These are phyloP conservation scores for Termitomyces bulborhizus DNA, from an alignment of 768 basidiomycete species.

Conservation along the genomic window DNA sequence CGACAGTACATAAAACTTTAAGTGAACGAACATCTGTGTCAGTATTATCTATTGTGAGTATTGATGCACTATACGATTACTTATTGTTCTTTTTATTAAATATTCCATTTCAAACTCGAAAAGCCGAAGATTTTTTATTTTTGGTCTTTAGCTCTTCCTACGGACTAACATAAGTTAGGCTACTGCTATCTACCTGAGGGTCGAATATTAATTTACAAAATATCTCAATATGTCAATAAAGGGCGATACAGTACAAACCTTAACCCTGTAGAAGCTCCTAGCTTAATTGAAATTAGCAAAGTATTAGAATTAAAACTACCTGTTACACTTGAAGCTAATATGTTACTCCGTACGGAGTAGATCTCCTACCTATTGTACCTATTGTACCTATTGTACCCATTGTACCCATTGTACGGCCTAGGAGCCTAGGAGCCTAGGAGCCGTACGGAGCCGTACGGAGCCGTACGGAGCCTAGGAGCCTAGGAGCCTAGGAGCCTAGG, in stretches of 20 bases:
- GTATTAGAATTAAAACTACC: not conserved
- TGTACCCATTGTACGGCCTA: too few relatives aligned
- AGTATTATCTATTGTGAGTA: not conserved
- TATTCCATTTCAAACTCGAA: constrained; percentile 1
- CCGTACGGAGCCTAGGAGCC: too few relatives aligned
- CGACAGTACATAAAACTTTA: not conserved
- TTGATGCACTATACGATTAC: constrained; percentile 1
- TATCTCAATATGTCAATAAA: not conserved
- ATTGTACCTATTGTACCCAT: too few relatives aligned
- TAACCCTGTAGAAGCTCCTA: not conserved
- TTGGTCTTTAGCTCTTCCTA: constrained; percentile 1
- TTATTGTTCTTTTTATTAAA: constrained; percentile 1
- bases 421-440: too few relatives aligned
- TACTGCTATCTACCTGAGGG: not conserved
- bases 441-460: too few relatives aligned
- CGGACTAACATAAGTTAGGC: not conserved
- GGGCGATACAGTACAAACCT: constrained; percentile 1
- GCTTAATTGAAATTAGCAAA: not conserved
- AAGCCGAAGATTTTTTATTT: constrained; percentile 1
- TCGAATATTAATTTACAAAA: not conserved
- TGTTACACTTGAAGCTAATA: not conserved
- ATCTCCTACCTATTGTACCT: too few relatives aligned
- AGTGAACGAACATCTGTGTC: not conserved
- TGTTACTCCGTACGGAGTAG: constrained; percentile 1
- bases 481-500: too few relatives aligned